Evolutionary conservation across 331 rosid species (phyloP).

Genomic region (Cucumis variabilis): DNA sequence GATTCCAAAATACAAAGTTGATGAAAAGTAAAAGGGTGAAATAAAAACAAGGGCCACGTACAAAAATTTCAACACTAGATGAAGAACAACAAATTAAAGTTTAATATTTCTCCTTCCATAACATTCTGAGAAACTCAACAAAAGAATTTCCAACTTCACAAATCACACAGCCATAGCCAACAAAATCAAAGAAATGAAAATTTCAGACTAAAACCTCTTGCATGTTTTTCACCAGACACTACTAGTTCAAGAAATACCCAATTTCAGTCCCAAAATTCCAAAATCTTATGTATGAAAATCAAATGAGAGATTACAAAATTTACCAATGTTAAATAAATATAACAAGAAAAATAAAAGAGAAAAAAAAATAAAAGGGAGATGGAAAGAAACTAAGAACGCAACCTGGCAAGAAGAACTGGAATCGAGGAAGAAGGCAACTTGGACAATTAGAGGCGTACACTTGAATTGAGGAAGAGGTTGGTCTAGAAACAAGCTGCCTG

Average conservation of each 20-base stretch:
- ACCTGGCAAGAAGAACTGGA: too few relatives aligned
- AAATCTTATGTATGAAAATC: neutral
- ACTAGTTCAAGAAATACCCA: neutral
- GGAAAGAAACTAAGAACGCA: too few relatives aligned
- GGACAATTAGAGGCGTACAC: too few relatives aligned
- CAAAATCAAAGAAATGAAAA: constrained; percentile 18
- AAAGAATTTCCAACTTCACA: neutral
- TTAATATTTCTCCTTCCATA: neutral
- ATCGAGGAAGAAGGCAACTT: too few relatives aligned
- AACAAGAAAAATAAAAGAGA: neutral
- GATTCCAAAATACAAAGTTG: neutral
- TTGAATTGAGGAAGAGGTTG: too few relatives aligned
- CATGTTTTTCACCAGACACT: constrained; percentile 17
- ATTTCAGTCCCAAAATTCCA: neutral
- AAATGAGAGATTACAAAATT: neutral
- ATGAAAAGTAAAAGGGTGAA: constrained; percentile 2
- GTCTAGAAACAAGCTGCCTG: too few relatives aligned
- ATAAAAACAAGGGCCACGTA: neutral
- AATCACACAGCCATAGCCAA: neutral
- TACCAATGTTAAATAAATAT: too few relatives aligned
- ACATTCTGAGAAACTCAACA: neutral
- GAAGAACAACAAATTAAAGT: neutral
- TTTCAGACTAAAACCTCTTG: constrained; percentile 19
- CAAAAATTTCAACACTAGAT: neutral
- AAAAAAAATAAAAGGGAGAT: neutral